These are phyloP conservation scores for Xylaria grammica DNA, from an alignment of 495 filamentous ascomycete genomes.

Conservation along the genomic window DNA sequence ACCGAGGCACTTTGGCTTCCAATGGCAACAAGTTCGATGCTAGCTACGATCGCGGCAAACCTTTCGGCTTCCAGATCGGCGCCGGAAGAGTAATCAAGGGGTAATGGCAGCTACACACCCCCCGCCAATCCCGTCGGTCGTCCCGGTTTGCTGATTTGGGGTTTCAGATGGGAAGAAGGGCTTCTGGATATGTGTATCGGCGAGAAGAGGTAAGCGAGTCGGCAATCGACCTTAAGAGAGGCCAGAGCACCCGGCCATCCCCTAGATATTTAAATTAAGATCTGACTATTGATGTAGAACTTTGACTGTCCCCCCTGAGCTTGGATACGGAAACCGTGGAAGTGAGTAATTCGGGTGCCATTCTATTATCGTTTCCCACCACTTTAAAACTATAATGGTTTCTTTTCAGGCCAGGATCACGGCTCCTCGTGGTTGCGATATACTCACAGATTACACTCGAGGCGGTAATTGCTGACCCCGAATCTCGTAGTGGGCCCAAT, in stretches of 20 bases:
- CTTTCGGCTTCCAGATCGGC: conserved; percentile 81
- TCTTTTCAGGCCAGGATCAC: no score
- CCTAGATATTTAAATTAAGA: not conserved
- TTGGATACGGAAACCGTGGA: conserved; percentile 78
- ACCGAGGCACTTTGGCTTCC: conserved; percentile 75
- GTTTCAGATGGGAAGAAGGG: conserved; percentile 80
- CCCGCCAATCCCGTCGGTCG: not conserved
- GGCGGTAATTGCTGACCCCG: no score
- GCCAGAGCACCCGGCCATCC: not conserved
- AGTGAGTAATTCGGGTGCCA: conserved; percentile 15
- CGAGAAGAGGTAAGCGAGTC: conserved; percentile 67
- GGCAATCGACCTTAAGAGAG: not conserved
- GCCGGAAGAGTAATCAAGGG: conserved; percentile 85
- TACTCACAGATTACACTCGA: no score
- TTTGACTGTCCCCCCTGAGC: conserved; percentile 85
- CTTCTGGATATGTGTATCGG: conserved; percentile 95
- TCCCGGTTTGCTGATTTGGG: conserved; percentile 17
- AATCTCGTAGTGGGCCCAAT: conserved; percentile 88
- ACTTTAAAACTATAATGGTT: no score
- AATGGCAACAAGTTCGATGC: conserved; percentile 64
- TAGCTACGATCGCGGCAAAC: conserved; percentile 73
- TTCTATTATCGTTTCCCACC: no score
- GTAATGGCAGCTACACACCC: conserved; percentile 57
- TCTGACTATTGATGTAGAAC: conserved; percentile 51
- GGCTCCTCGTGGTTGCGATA: no score